Evolutionary conservation across 805 yeast genomes (phyloP).

Genomic region (Lachancea sp.): DNA sequence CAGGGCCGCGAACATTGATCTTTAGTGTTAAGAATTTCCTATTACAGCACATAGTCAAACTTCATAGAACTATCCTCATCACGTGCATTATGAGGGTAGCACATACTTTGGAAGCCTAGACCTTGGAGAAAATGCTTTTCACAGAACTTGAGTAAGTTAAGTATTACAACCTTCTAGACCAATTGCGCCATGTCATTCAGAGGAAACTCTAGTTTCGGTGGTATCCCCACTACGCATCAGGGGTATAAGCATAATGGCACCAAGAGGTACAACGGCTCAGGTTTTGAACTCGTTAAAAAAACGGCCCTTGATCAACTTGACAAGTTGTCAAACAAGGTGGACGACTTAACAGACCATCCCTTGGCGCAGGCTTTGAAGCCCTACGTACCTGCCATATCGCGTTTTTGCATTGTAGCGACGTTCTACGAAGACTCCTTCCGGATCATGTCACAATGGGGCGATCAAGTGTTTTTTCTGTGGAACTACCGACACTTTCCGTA

Average conservation of each 20-base stretch:
- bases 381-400: constrained; percentile 79
- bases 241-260: constrained; percentile 12
- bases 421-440: constrained; percentile 85
- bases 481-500: constrained; percentile 73
- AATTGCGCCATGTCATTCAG: constrained; percentile 22
- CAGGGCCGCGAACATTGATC: no score
- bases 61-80: no score
- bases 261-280: constrained; percentile 6
- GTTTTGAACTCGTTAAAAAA: constrained; percentile 1
- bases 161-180: constrained; percentile 1
- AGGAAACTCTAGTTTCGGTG: constrained; percentile 18
- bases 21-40: no score
- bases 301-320: constrained; percentile 38
- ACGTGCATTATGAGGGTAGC: no score
- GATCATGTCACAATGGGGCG: constrained; percentile 81
- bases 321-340: constrained; percentile 45
- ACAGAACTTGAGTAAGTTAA: no score
- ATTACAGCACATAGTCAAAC: no score
- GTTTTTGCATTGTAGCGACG: constrained; percentile 88
- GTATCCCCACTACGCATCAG: constrained; percentile 14
- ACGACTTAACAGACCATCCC: constrained; percentile 46
- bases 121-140: no score
- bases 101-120: no score
- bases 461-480: constrained; percentile 79
- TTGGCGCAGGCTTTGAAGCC: constrained; percentile 49